Conservation (phyloP, 805 yeast genomes). For the Saccharomycopsis lassenensis region DNA sequence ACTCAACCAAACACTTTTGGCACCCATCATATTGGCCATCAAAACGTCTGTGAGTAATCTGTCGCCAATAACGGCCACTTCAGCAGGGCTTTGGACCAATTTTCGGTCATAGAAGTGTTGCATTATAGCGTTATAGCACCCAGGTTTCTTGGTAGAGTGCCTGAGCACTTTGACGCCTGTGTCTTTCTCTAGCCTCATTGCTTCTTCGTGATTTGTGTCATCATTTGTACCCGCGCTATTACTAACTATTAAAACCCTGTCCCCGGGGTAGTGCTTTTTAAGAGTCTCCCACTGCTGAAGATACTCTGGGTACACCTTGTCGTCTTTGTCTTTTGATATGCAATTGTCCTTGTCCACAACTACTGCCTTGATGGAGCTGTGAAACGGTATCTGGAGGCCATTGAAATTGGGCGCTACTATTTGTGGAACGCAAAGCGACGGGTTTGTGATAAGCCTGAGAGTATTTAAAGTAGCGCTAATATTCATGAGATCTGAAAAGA, state of each 20-base stretch:
- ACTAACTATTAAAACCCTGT: slow-evolving; percentile 64
- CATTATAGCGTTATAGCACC: slow-evolving; percentile 61
- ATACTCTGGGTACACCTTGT: slow-evolving; percentile 71
- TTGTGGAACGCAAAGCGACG: slow-evolving; percentile 64
- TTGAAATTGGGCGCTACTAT: slow-evolving; percentile 44
- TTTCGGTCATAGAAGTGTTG: slow-evolving; percentile 43
- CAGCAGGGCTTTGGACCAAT: slow-evolving; percentile 36
- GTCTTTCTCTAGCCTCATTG: slow-evolving; percentile 44
- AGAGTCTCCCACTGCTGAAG: slow-evolving; percentile 43
- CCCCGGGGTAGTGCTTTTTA: slow-evolving; percentile 47
- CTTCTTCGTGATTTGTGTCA: slow-evolving; percentile 51
- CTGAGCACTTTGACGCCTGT: slow-evolving; percentile 63
- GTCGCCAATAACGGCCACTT: slow-evolving; percentile 85
- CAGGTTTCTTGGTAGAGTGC: slow-evolving; percentile 73
- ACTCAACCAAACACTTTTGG: slow-evolving; percentile 72
- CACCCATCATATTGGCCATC: slow-evolving; percentile 91
- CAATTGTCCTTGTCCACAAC: slow-evolving; percentile 94
- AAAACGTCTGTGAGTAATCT: slow-evolving; percentile 82
- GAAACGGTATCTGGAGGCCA: slow-evolving; percentile 29
- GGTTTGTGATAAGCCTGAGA: slow-evolving; percentile 45
- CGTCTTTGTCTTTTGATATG: slow-evolving; percentile 75
- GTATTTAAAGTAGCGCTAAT: slow-evolving; percentile 70
- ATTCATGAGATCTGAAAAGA: too few species aligned
- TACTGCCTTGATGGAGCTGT: slow-evolving; percentile 49
- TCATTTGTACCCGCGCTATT: slow-evolving; percentile 89